phyloP scores from a whole-genome alignment of 2,329 filamentous ascomycete species.

The Epichloe gansuensis region DNA sequence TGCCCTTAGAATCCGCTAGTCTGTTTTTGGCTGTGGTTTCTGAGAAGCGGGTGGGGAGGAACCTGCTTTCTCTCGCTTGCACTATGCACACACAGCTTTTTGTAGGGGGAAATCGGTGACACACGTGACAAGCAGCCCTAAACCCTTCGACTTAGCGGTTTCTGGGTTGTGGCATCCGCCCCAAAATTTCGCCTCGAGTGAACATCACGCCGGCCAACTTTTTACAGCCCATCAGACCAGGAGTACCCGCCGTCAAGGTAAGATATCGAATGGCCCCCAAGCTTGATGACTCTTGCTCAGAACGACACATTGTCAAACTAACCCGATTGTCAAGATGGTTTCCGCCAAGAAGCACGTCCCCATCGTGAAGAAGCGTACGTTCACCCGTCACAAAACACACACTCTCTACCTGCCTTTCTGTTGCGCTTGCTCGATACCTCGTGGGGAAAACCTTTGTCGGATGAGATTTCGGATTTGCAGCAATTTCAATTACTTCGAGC shows the following conservation, averaged over 20 bases:
- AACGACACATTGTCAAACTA: slow-evolving; percentile 11
- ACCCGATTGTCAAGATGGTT: slow-evolving; percentile 61
- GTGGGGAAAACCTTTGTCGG: background rate
- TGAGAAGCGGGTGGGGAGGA: background rate
- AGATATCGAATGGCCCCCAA: slow-evolving; percentile 1
- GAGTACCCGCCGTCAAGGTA: slow-evolving; percentile 32
- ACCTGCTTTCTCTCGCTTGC: background rate
- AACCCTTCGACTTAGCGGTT: slow-evolving; percentile 20
- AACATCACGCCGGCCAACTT: slow-evolving; percentile 23
- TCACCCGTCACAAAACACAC: slow-evolving; percentile 8
- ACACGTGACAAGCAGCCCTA: slow-evolving; percentile 23
- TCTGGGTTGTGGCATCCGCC: slow-evolving; percentile 18
- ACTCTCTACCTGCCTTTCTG: background rate
- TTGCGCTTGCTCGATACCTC: background rate
- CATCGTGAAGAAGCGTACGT: slow-evolving; percentile 99
- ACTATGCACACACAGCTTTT: background rate
- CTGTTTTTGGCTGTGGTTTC: slow-evolving; percentile 7
- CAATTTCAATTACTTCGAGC: no score
- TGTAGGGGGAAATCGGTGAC: background rate
- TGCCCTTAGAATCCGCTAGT: slow-evolving; percentile 20
- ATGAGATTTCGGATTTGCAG: background rate
- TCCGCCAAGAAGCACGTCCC: slow-evolving; percentile 98
- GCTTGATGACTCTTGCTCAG: background rate
- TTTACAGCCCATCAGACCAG: slow-evolving; percentile 22
- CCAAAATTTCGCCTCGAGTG: slow-evolving; percentile 24